phyloP scores from a whole-genome alignment of 768 basidiomycete genomes.

The Neoboletus subvelutipes region DNA sequence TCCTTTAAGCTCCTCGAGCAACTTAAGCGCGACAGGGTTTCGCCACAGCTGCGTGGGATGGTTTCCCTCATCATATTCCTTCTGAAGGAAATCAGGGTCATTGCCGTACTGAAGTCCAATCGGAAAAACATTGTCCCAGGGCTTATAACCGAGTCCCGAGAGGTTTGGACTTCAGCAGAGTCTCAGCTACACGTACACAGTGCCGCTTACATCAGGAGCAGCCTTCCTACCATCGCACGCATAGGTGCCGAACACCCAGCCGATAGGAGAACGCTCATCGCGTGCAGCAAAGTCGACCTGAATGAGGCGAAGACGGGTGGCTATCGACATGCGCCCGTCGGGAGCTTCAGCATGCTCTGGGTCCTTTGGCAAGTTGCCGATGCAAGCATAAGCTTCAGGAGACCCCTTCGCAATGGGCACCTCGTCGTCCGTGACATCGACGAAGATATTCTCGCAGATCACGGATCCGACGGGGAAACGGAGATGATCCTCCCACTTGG shows the following conservation, averaged over 20 bases:
- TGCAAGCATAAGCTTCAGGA: neutral
- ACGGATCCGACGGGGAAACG: neutral
- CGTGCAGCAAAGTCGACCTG: slow-evolving; percentile 1
- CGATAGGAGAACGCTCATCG: neutral
- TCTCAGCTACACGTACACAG: neutral
- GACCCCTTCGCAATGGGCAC: neutral
- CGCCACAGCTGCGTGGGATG: neutral
- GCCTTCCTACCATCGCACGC: neutral
- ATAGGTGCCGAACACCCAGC: slow-evolving; percentile 5
- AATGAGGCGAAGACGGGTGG: neutral
- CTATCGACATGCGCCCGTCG: neutral
- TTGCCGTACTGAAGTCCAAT: slow-evolving; percentile 2
- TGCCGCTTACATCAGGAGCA: neutral
- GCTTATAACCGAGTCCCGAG: neutral
- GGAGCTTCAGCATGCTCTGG: neutral
- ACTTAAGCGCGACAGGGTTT: neutral
- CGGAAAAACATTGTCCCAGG: neutral
- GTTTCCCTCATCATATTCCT: neutral
- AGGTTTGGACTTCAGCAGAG: neutral
- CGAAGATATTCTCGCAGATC: slow-evolving; percentile 6
- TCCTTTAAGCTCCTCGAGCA: neutral
- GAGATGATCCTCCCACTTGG: slow-evolving; percentile 1
- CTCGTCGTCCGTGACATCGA: neutral
- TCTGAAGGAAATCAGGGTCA: neutral
- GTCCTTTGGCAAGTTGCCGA: neutral